A percentile compares a stretch with the other conserved stretches of the same genome.
Conservation (phyloP, 2,329 filamentous ascomycete genomes). For the Drechslerella coelobrocha region DNA sequence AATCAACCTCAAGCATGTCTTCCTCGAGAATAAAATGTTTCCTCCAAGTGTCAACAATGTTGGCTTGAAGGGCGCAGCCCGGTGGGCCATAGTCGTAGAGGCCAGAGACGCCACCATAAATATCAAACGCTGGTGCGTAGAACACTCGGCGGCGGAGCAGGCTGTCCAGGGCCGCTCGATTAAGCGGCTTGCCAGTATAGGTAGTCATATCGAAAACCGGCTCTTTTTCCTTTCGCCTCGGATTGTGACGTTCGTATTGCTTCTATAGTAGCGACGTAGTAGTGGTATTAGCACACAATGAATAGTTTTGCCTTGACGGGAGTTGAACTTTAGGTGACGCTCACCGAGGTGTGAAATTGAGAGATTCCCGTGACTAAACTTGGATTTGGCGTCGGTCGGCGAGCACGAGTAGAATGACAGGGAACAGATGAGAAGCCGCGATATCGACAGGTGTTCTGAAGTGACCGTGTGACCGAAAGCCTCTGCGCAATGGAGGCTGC, state of each 20-base stretch:
- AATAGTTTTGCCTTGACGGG: background rate
- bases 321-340: slow-evolving; percentile 2
- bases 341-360: slow-evolving; percentile 14
- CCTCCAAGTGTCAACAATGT: slow-evolving; percentile 86
- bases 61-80: slow-evolving; percentile 82
- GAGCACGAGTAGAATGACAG: slow-evolving; percentile 28
- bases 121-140: slow-evolving; percentile 94
- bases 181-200: slow-evolving; percentile 86
- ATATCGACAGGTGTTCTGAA: slow-evolving; percentile 4
- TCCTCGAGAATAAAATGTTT: slow-evolving; percentile 93
- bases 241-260: background rate
- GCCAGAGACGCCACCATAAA: slow-evolving; percentile 86
- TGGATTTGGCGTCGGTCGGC: background rate
- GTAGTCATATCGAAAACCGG: slow-evolving; percentile 66
- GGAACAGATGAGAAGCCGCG: too few species aligned
- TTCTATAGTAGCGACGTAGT: background rate
- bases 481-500: slow-evolving; percentile 39
- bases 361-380: slow-evolving; percentile 5
- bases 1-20: slow-evolving; percentile 95
- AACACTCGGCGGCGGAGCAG: slow-evolving; percentile 88
- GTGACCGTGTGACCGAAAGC: slow-evolving; percentile 22
- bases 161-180: slow-evolving; percentile 79
- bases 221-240: background rate
- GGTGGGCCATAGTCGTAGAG: slow-evolving; percentile 94
- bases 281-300: background rate